A percentile compares a stretch with the other conserved stretches of the same genome.
Conservation (phyloP, 495 filamentous ascomycete species). For the Neurospora terricola region DNA sequence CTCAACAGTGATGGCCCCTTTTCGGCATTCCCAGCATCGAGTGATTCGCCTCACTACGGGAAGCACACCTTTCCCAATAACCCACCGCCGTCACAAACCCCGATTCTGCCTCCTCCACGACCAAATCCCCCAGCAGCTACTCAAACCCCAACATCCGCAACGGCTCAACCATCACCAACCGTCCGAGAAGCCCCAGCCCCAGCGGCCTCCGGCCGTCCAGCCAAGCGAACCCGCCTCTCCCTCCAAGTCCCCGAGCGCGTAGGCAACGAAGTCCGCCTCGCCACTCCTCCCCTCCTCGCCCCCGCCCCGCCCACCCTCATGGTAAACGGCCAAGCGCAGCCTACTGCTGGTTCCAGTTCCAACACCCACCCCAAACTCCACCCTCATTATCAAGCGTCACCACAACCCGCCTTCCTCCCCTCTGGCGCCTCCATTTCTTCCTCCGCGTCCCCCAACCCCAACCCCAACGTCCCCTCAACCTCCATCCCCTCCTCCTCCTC, state of each 20-base stretch:
- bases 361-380: conserved; percentile 3
- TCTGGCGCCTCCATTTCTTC: background rate
- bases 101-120: conserved; percentile 7
- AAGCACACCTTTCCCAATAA: conserved; percentile 26
- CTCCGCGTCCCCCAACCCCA: background rate
- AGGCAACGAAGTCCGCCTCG: conserved; percentile 65
- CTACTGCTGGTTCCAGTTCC: conserved; percentile 5
- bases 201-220: conserved; percentile 18
- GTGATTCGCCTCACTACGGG: conserved; percentile 26
- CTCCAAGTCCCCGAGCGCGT: conserved; percentile 72
- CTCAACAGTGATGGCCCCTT: conserved; percentile 64
- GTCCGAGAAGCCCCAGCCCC: conserved; percentile 9
- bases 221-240: conserved; percentile 51
- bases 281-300: conserved; percentile 50
- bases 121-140: conserved; percentile 3
- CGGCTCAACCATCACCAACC: conserved; percentile 9
- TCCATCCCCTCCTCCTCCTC: background rate
- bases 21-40: conserved; percentile 75
- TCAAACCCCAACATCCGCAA: conserved; percentile 3
- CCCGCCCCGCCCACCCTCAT: conserved; percentile 37
- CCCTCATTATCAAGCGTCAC: background rate
- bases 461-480: background rate
- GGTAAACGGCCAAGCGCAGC: conserved; percentile 48
- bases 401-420: background rate
- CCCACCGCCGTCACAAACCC: conserved; percentile 20